Percentiles rank a stretch among this genome's conserved stretches.
phyloP scores from a whole-genome alignment of 306 rosid genomes.

The Neltuma alba region DNA sequence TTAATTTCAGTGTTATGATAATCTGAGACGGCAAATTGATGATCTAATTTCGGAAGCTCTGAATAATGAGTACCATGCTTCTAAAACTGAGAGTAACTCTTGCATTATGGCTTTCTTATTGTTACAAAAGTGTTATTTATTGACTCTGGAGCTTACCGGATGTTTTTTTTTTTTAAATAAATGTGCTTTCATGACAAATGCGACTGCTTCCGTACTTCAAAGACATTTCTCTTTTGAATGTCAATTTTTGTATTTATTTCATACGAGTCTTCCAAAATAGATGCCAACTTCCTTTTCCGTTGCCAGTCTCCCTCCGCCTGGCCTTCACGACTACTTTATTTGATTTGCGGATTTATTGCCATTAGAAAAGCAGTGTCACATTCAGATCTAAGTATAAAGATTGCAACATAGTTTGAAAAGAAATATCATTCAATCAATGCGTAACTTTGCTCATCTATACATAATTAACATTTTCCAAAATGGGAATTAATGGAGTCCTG shows the following conservation, averaged over 20 bases:
- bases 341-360: background rate
- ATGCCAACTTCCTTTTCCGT: background rate
- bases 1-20: background rate
- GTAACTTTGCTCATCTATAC: background rate
- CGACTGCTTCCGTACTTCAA: conserved; percentile 3
- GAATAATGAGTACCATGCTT: background rate
- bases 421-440: background rate
- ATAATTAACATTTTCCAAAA: background rate
- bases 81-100: background rate
- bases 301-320: background rate
- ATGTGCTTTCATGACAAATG: background rate
- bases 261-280: background rate
- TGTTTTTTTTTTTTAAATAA: no score
- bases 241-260: background rate
- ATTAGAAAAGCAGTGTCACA: background rate
- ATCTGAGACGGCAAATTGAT: background rate
- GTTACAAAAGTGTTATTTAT: conserved; percentile 18
- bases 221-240: background rate
- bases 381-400: background rate
- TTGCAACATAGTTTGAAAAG: background rate
- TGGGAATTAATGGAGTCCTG: background rate
- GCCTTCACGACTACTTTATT: background rate
- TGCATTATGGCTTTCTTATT: conserved; percentile 6
- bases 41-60: background rate
- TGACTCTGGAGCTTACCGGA: conserved; percentile 12